Conservation (phyloP, 225 moss, liverwort and hornwort genomes). For the Polytrichum formosum region DNA sequence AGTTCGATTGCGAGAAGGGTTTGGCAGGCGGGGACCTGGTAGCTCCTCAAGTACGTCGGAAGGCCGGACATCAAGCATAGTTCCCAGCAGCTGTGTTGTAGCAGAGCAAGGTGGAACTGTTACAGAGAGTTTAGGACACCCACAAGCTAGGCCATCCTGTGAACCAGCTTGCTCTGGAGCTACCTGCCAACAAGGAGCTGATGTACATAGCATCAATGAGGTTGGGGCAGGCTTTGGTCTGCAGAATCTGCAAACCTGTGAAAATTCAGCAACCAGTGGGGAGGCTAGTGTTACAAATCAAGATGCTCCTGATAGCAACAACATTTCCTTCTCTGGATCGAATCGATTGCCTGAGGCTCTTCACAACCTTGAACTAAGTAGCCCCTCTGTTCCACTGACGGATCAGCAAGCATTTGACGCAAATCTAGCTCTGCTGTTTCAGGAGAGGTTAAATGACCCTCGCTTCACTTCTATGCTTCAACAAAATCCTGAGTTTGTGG, state of each 20-base stretch:
- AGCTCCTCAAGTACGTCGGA: slow-evolving; percentile 71
- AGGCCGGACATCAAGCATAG: slow-evolving; percentile 54
- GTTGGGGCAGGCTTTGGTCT: slow-evolving; percentile 25
- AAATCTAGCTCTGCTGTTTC: slow-evolving; percentile 56
- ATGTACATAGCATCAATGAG: slow-evolving; percentile 33
- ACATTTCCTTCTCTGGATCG: slow-evolving; percentile 2
- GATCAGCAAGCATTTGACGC: slow-evolving; percentile 47
- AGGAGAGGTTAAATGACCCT: slow-evolving; percentile 64
- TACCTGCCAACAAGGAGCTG: slow-evolving; percentile 35
- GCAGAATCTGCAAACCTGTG: slow-evolving; percentile 21
- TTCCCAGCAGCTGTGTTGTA: slow-evolving; percentile 59
- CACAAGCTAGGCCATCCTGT: slow-evolving; percentile 17
- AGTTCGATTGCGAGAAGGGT: slow-evolving; percentile 59
- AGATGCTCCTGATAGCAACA: slow-evolving; percentile 21
- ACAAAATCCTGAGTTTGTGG: slow-evolving; percentile 30
- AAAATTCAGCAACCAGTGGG: slow-evolving; percentile 23
- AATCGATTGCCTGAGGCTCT: slow-evolving; percentile 24
- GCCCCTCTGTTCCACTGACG: slow-evolving; percentile 38
- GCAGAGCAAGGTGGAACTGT: slow-evolving; percentile 40
- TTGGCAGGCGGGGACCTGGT: slow-evolving; percentile 49
- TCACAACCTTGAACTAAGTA: slow-evolving; percentile 52
- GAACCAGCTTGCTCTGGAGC: slow-evolving; percentile 32
- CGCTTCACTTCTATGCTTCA: slow-evolving; percentile 51
- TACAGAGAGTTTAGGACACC: slow-evolving; percentile 26
- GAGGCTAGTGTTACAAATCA: slow-evolving; percentile 24